Percentiles rank a stretch among this genome's conserved stretches.
phyloP scores from a whole-genome alignment of 2,329 filamentous ascomycete genomes.

The Furcasterigmium sp. region DNA sequence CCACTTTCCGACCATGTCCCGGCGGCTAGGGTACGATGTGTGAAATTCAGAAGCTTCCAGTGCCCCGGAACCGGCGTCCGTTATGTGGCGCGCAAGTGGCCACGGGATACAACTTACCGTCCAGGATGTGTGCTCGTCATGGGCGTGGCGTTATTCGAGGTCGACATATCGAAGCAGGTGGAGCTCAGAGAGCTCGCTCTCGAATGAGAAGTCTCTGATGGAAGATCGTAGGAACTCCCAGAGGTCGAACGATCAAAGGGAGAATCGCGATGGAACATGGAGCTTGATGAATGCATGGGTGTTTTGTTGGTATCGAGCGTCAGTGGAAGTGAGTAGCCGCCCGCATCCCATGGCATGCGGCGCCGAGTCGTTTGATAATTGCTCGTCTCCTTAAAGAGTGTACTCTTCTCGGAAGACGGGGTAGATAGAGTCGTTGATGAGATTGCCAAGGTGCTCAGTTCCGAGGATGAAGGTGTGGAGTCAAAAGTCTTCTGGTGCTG shows the following conservation, averaged over 20 bases:
- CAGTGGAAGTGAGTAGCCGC: slow-evolving; percentile 41
- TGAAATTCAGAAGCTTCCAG: no score
- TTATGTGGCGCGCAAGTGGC: no score
- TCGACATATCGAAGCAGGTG: slow-evolving; percentile 13
- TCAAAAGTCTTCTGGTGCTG: slow-evolving; percentile 7
- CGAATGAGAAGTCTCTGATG: slow-evolving; percentile 18
- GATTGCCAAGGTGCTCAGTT: slow-evolving; percentile 1
- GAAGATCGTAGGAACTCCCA: slow-evolving; percentile 16
- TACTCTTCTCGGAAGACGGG: slow-evolving; percentile 10
- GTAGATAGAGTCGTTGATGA: neutral
- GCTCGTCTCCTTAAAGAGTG: slow-evolving; percentile 10
- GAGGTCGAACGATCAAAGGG: slow-evolving; percentile 13
- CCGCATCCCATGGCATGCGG: slow-evolving; percentile 47
- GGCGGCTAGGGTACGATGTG: no score
- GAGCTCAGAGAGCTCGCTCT: slow-evolving; percentile 26
- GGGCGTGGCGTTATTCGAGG: slow-evolving; percentile 13
- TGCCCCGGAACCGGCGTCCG: no score
- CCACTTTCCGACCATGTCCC: neutral
- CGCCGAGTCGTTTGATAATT: slow-evolving; percentile 14
- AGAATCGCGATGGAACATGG: slow-evolving; percentile 14
- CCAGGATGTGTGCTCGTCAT: slow-evolving; percentile 16
- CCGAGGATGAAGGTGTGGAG: slow-evolving; percentile 5
- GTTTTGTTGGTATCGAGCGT: slow-evolving; percentile 29
- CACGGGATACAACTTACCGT: slow-evolving; percentile 15
- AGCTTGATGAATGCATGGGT: slow-evolving; percentile 12